A percentile compares a stretch with the other conserved stretches of the same genome.
Evolutionary conservation across 23 red algal species (phyloP).

Genomic region (Gracilariopsis chorda): DNA sequence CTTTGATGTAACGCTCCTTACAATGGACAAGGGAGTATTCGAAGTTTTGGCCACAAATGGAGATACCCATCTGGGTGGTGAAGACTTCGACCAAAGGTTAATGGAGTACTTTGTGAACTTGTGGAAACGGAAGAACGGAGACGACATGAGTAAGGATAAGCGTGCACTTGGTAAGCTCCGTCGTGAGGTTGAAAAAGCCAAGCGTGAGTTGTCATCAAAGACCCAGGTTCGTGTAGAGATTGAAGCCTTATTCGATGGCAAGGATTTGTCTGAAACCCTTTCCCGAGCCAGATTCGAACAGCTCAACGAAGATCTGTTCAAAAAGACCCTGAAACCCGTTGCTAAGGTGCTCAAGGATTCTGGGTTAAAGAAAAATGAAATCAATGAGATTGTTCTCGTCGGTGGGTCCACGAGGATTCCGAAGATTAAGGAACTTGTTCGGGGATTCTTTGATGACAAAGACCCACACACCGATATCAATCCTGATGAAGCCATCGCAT

Average conservation of each 20-base stretch:
- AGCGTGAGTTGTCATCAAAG: constrained; percentile 87
- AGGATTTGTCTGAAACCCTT: constrained; percentile 92
- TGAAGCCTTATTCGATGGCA: constrained; percentile 83
- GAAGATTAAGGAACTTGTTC: constrained; percentile 93
- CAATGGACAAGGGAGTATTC: constrained; percentile 96
- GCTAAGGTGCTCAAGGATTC: constrained; percentile 92
- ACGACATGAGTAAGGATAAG: constrained; percentile 86
- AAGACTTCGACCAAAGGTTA: constrained; percentile 98
- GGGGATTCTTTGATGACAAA: constrained; percentile 89
- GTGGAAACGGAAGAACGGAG: constrained; percentile 90
- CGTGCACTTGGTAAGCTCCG: constrained; percentile 90
- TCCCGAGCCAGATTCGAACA: constrained; percentile 97
- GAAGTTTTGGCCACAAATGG: constrained; percentile 98
- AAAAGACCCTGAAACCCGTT: constrained; percentile 97
- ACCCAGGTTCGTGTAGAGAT: constrained; percentile 98
- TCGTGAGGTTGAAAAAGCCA: constrained; percentile 97
- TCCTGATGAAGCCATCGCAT: constrained; percentile 97
- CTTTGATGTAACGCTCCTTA: constrained; percentile 97
- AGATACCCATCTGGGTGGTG: constrained; percentile 98
- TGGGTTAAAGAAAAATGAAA: constrained; percentile 70
- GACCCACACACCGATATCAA: constrained; percentile 92
- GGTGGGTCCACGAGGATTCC: constrained; percentile 98
- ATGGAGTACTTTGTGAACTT: constrained; percentile 98
- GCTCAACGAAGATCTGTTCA: constrained; percentile 96
- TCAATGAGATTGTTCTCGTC: constrained; percentile 95